Evolutionary conservation across 2,329 filamentous ascomycete species (phyloP).

Genomic region (Apiospora pterosperma): DNA sequence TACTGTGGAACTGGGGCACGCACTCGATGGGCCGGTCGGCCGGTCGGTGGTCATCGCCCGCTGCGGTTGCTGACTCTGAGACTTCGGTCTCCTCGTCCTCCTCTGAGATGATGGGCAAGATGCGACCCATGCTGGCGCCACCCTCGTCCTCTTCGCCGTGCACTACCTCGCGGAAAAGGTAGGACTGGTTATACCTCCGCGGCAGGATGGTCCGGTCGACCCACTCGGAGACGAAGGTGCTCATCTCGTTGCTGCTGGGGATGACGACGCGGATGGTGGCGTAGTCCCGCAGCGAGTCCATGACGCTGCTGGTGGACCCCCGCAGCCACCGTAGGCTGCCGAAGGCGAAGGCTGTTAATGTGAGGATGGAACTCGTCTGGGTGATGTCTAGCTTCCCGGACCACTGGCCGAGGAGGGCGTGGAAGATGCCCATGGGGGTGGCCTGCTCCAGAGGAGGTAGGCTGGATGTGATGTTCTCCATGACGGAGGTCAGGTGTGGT

Average conservation of each 20-base stretch:
- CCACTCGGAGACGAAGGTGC: not conserved
- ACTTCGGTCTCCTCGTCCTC: not conserved
- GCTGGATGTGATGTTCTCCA: not conserved
- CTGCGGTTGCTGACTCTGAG: not conserved
- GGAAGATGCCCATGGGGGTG: not conserved
- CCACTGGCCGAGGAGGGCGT: not conserved
- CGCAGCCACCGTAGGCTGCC: not conserved
- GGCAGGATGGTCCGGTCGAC: not conserved
- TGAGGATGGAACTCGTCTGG: not conserved
- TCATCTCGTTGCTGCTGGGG: not conserved
- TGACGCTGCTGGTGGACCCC: not conserved
- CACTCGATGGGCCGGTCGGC: conserved; percentile 23
- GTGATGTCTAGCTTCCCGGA: not conserved
- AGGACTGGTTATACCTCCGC: not conserved
- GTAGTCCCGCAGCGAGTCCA: not conserved
- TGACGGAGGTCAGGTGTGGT: not conserved
- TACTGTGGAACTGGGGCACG: not conserved
- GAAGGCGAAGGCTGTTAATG: not conserved
- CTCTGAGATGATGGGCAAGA: not conserved
- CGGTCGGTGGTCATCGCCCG: conserved; percentile 25
- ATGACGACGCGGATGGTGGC: not conserved
- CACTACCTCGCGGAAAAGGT: not conserved
- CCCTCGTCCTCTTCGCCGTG: not conserved
- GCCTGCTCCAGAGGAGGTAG: not conserved
- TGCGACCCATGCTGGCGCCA: not conserved